Evolutionary conservation across 1,284 basidiomycete species (phyloP).

Genomic region (Volvariella surrecta): DNA sequence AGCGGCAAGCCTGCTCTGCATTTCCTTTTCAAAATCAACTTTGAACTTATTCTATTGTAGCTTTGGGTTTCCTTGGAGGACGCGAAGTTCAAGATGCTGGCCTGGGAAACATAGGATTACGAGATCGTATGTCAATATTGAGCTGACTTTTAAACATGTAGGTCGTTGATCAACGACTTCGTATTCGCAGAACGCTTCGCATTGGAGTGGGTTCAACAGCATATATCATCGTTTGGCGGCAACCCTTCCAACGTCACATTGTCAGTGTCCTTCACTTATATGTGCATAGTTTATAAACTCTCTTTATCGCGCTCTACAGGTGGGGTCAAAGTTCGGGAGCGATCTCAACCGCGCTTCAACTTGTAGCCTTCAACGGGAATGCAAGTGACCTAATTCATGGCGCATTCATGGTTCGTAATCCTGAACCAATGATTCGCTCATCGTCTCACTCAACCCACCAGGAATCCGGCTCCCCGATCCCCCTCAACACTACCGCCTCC

Average conservation of each 20-base stretch:
- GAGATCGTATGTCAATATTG: slow-evolving; percentile 33
- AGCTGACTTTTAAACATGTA: not conserved
- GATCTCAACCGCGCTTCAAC: slow-evolving; percentile 42
- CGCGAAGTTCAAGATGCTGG: slow-evolving; percentile 41
- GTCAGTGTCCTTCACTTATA: too few species aligned
- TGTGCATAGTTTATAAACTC: too few species aligned
- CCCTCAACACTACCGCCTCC: slow-evolving; percentile 30
- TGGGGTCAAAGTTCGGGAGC: slow-evolving; percentile 56
- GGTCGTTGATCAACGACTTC: too few species aligned
- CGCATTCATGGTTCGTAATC: slow-evolving; percentile 42
- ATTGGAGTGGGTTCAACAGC: slow-evolving; percentile 37
- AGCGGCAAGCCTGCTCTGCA: not conserved
- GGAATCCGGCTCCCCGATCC: slow-evolving; percentile 37
- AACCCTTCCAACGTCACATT: slow-evolving; percentile 30
- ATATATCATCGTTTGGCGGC: slow-evolving; percentile 42
- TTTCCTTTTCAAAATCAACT: slow-evolving; percentile 8
- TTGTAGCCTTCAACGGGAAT: slow-evolving; percentile 44
- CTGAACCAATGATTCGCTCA: slow-evolving; percentile 33
- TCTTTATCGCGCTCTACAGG: too few species aligned
- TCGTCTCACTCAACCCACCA: not conserved
- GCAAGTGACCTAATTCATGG: slow-evolving; percentile 41
- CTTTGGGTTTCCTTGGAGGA: slow-evolving; percentile 41
- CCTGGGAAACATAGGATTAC: slow-evolving; percentile 44
- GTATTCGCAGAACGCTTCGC: slow-evolving; percentile 26
- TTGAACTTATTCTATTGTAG: slow-evolving; percentile 13